Percentiles rank a stretch among this genome's conserved stretches.
These are phyloP conservation scores for Exsudoporus floridanus DNA, from an alignment of 1,284 basidiomycete genomes.

Conservation along the genomic window DNA sequence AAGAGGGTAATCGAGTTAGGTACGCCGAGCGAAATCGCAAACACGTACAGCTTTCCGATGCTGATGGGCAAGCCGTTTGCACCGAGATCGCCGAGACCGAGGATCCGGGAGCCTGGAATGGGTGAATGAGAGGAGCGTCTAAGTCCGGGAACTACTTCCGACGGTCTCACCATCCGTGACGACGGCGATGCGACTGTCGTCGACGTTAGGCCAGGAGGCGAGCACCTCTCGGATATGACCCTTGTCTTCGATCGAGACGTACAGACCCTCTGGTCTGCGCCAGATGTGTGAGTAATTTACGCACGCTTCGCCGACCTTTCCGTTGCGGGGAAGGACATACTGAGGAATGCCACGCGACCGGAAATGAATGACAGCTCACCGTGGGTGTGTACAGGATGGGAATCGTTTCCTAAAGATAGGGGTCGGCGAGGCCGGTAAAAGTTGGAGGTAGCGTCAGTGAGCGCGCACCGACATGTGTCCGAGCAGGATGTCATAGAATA, in stretches of 20 bases:
- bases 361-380: conserved; percentile 29
- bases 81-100: conserved; percentile 81
- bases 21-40: no score
- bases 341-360: conserved; percentile 15
- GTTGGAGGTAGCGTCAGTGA: background rate
- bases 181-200: conserved; percentile 64
- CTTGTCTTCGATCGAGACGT: conserved; percentile 72
- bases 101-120: conserved; percentile 57
- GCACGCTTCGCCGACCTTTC: conserved; percentile 74
- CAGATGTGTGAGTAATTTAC: conserved; percentile 75
- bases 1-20: no score
- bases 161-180: conserved; percentile 65
- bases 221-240: conserved; percentile 64
- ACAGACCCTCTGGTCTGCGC: conserved; percentile 69
- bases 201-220: conserved; percentile 54
- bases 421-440: background rate
- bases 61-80: conserved; percentile 75
- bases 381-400: conserved; percentile 80
- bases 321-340: no score
- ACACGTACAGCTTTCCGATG: conserved; percentile 73
- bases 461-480: conserved; percentile 53
- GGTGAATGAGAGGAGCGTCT: background rate
- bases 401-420: conserved; percentile 42
- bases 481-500: conserved; percentile 63
- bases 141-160: background rate